Base-by-base conservation (phyloP, 2,329 filamentous ascomycete genomes). In the Hypocrella siamensis region DNA sequence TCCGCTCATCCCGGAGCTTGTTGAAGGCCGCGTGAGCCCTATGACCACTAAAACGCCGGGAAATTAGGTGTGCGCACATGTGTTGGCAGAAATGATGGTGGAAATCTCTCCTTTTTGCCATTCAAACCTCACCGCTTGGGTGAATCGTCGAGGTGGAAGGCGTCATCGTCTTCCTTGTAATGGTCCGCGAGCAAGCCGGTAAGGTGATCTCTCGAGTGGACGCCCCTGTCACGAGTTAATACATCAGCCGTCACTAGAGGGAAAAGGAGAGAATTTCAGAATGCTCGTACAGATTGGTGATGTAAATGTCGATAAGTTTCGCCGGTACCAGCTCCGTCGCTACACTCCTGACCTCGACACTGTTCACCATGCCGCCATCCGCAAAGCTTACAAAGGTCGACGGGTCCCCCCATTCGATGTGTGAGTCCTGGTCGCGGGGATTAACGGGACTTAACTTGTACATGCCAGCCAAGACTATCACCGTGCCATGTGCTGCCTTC, bases 391-490 rank as follows among this genome's bases (percentile, higher is more conserved):
- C 71, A 35, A 84, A 77, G 41, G 70, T 78, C 33, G 78, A 75
- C 2, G 85, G 74, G 49, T 86, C 76, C 12, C 84, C 88, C 58
- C 84, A 84, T 56, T 94, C 88, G 36, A 93, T 80, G 38, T 93
- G 60, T 4, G 75, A 73, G 40, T 84, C 79, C 32, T 80, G 76
- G 45, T 90, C 76, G 45, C 85, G 86, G 1, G 85, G 80, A 46
- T 85, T 88, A 36, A 92, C 76, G 0, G 90, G 86, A 43, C 83
- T 92, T 34, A 98, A 70, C 57, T 93, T 93, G 63, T 94, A 96
- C 15, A 96, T 78, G 19, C 85, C 88, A 32, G 79, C 81, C 27
- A 98, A 70, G 3, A 92, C 83, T 17, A 96, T 76, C 14, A 98
- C 86, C 0, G 85, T 80, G 17, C 79, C 83, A 41, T 78, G 74